Conservation (phyloP, 2,329 filamentous ascomycete species). For the Pseudomassariella vexata region DNA sequence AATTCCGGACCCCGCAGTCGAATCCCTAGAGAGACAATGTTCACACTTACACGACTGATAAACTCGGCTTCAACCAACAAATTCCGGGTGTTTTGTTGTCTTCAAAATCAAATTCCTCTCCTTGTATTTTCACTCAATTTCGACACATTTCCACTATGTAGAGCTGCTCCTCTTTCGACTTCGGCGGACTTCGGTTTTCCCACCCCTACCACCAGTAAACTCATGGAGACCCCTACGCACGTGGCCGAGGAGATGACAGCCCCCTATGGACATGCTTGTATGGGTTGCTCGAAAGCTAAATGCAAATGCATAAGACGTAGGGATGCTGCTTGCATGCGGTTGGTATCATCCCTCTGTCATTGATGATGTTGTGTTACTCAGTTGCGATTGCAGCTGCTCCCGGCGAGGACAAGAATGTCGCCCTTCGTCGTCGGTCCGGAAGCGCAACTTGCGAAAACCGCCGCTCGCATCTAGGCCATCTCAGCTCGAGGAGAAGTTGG, state of each 20-base stretch:
- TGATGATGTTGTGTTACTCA: neutral
- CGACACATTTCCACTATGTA: too few species aligned
- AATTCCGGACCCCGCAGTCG: too few species aligned
- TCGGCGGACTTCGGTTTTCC: too few species aligned
- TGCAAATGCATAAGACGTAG: slow-evolving; percentile 5
- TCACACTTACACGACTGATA: too few species aligned
- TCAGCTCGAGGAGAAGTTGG: slow-evolving; percentile 20
- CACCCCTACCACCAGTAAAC: neutral
- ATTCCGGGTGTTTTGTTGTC: too few species aligned
- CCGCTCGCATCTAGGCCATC: slow-evolving; percentile 10
- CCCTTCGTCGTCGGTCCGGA: slow-evolving; percentile 6
- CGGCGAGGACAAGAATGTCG: slow-evolving; percentile 6
- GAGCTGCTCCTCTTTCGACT: too few species aligned
- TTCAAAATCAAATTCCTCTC: too few species aligned
- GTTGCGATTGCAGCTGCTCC: too few species aligned
- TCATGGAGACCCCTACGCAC: neutral
- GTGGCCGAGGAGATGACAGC: slow-evolving; percentile 1
- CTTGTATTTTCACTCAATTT: too few species aligned
- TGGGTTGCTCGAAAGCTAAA: slow-evolving; percentile 3
- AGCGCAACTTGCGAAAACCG: slow-evolving; percentile 13
- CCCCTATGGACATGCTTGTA: slow-evolving; percentile 5
- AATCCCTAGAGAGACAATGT: too few species aligned
- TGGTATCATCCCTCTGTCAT: neutral
- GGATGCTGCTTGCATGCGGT: slow-evolving; percentile 1
- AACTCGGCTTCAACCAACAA: too few species aligned